A percentile compares a stretch with the other conserved stretches of the same genome.
Evolutionary conservation across 306 rosid species (phyloP).

Genomic region (Vicia villosa): DNA sequence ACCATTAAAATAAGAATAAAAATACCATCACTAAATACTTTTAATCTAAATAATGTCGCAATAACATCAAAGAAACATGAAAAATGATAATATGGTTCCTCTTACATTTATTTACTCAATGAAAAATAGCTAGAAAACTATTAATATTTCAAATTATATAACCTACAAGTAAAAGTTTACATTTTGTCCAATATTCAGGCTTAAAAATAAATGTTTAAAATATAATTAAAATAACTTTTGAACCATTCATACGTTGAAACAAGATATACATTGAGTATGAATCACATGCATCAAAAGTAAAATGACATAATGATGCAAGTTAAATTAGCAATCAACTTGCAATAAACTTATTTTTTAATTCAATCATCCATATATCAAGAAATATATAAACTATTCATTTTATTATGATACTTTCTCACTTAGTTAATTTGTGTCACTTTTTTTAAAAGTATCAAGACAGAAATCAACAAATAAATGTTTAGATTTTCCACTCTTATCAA

Average conservation of each 20-base stretch:
- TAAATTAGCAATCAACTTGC: slow-evolving; percentile 19
- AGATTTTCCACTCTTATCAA: not conserved
- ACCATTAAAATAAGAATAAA: too few species aligned
- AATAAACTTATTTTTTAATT: slow-evolving; percentile 9
- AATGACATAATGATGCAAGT: not conserved
- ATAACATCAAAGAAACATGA: too few species aligned
- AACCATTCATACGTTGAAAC: slow-evolving; percentile 37
- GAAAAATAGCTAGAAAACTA: too few species aligned
- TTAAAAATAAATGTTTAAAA: too few species aligned
- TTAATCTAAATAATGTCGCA: too few species aligned
- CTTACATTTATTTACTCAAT: too few species aligned
- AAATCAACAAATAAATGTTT: slow-evolving; percentile 14
- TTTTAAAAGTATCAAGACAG: not conserved
- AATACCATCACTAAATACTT: too few species aligned
- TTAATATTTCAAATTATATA: too few species aligned
- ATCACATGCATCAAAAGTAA: slow-evolving; percentile 23
- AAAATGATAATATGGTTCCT: too few species aligned
- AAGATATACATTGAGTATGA: slow-evolving; percentile 10
- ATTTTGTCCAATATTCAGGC: too few species aligned
- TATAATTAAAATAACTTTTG: too few species aligned
- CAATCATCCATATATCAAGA: slow-evolving; percentile 10
- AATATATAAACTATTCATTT: slow-evolving; percentile 1
- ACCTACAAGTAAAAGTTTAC: too few species aligned
- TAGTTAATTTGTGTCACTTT: slow-evolving; percentile 6
- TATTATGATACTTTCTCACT: not conserved